phyloP scores from a whole-genome alignment of 805 yeast species.

The Metschnikowia bowlesiae region DNA sequence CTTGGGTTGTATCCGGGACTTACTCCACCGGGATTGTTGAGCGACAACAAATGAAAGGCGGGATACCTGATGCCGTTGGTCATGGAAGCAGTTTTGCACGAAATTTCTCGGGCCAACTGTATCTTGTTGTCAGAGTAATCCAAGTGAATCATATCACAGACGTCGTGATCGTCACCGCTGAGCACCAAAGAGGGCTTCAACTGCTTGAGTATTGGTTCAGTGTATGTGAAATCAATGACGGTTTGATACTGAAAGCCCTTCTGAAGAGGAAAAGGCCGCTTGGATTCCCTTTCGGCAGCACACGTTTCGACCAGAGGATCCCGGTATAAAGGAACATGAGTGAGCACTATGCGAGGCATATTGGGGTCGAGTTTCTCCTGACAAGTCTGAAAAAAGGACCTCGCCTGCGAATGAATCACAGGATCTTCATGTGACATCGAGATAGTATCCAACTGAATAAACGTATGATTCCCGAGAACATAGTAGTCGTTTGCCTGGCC shows the following conservation, averaged over 20 bases:
- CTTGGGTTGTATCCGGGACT: background rate
- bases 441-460: constrained; percentile 75
- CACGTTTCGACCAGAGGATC: constrained; percentile 59
- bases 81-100: constrained; percentile 88
- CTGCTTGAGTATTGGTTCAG: constrained; percentile 53
- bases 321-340: constrained; percentile 87
- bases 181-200: constrained; percentile 68
- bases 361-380: constrained; percentile 22
- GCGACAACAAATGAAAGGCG: constrained; percentile 77
- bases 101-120: constrained; percentile 59
- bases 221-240: constrained; percentile 59
- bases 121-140: constrained; percentile 20
- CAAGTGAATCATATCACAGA: constrained; percentile 70
- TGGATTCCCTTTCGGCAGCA: constrained; percentile 73
- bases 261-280: constrained; percentile 57
- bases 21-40: constrained; percentile 44
- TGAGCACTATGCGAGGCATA: constrained; percentile 62
- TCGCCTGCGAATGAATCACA: constrained; percentile 47
- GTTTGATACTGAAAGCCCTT: constrained; percentile 88
- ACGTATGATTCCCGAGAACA: constrained; percentile 66
- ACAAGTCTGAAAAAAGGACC: constrained; percentile 44
- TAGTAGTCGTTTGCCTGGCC: constrained; percentile 62
- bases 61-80: constrained; percentile 86
- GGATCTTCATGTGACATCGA: constrained; percentile 59
- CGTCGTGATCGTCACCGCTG: constrained; percentile 97